Evolutionary conservation across 2,329 filamentous ascomycete species (phyloP).

Genomic region (Talaromyces funiculosus): DNA sequence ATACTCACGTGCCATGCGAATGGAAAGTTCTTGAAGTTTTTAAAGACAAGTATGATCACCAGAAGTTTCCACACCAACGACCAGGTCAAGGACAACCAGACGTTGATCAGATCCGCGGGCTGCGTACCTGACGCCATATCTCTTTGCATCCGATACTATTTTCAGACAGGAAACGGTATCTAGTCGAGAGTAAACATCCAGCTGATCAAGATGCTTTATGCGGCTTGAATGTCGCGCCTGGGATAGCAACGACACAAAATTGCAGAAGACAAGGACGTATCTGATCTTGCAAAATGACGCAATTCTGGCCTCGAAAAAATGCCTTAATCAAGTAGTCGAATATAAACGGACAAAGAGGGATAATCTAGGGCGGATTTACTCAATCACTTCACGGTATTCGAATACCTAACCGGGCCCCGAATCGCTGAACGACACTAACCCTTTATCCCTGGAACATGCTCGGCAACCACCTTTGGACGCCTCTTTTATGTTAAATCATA

Average conservation of each 20-base stretch:
- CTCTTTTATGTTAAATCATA: background rate
- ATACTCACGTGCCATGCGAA: conserved; percentile 17
- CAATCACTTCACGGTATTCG: background rate
- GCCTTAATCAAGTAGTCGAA: background rate
- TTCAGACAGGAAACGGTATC: background rate
- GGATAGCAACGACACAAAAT: background rate
- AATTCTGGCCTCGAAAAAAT: background rate
- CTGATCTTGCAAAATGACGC: background rate
- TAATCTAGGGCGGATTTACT: background rate
- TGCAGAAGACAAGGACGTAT: background rate
- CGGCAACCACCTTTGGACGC: background rate
- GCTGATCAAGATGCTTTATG: background rate
- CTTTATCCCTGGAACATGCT: background rate
- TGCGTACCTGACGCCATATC: conserved; percentile 10
- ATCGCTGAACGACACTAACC: background rate
- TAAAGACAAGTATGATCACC: conserved; percentile 9
- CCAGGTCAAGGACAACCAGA: conserved; percentile 10
- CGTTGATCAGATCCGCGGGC: conserved; percentile 10
- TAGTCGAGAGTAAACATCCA: background rate
- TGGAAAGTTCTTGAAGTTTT: conserved; percentile 16
- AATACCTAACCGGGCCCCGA: background rate
- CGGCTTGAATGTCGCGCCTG: background rate
- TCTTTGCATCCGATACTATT: background rate
- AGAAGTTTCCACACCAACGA: conserved; percentile 14
- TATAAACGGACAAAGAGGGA: background rate